Base-by-base conservation (phyloP, 2,329 filamentous ascomycete genomes). In the Xylaria polymorpha region DNA sequence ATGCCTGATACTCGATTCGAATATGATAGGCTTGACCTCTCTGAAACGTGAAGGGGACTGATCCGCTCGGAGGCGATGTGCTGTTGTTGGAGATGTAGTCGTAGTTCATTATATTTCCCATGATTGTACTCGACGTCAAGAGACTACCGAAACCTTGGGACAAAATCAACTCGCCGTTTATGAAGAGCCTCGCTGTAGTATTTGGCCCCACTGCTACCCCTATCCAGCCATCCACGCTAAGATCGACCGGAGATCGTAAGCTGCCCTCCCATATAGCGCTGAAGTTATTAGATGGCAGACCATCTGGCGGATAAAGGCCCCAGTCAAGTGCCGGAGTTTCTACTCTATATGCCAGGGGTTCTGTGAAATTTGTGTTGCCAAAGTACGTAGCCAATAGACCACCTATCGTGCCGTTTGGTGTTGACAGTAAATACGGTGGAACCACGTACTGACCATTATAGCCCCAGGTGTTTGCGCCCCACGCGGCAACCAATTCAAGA, bases 361-460 rank as follows among this genome's bases (percentile, higher is more conserved):
- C 58, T 5, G 67, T 76, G 70, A 83, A 84, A 57, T 82, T 77
- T 0, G 79, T 79, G 44, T 81, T 75, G 9, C 81, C 78, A 59
- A 78, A 84, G 65, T 84, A 84, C 0, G 80, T 83, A 14, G 77
- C 82, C 7, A 70, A 63, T 1, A 84, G 74, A 4, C 82, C 82
- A 4, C 81, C 81, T 1, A 64, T n/a, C 0, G 74, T 79, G 1
- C 79, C 79, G 46, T 81, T 78, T 0, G 74, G 73, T 6, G 67
- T 61, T 2, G 79, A 81, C 6, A 84, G 74, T 5, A 83, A 76
- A 69, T 84, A 83, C 1, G 77, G 74, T 0, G 82, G 82, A 25
- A 84, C 80, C 6, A 81, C 81, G 44, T 82, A 81, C 68, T 84
- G 82, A 0, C 77, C 77, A 59, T 83, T 83, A 61, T 82, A 83